Evolutionary conservation across 129 eudicot genomes (phyloP).

Genomic region (Centrapalus pauciflorus): DNA sequence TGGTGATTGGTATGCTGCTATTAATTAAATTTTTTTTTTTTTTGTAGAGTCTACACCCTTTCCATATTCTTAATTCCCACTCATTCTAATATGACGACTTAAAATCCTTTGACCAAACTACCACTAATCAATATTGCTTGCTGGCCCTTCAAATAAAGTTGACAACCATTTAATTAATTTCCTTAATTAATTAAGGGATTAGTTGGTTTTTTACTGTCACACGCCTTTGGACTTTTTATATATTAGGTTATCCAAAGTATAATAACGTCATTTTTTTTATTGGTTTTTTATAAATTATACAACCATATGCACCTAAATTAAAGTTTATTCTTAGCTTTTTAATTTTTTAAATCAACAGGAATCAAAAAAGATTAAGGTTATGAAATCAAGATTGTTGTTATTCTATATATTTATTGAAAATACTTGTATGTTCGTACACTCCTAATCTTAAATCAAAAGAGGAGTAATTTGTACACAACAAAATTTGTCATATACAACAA

Average conservation of each 20-base stretch:
- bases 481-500: too few relatives aligned
- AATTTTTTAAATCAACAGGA: slow-evolving; percentile 2
- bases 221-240: slow-evolving; percentile 22
- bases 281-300: not conserved
- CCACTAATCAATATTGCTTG: slow-evolving; percentile 4
- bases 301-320: slow-evolving; percentile 5
- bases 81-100: slow-evolving; percentile 32
- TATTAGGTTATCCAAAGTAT: slow-evolving; percentile 10
- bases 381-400: not conserved
- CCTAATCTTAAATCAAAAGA: too few relatives aligned
- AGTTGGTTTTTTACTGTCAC: slow-evolving; percentile 13
- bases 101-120: slow-evolving; percentile 18
- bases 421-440: too few relatives aligned
- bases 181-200: slow-evolving; percentile 1
- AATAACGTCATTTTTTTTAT: not conserved
- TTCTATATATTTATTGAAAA: not conserved
- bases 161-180: slow-evolving; percentile 7
- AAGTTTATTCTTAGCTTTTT: slow-evolving; percentile 11
- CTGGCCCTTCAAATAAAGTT: slow-evolving; percentile 15
- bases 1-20: too few relatives aligned
- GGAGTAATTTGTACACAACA: too few relatives aligned
- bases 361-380: not conserved
- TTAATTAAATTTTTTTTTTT: too few relatives aligned
- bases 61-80: not conserved
- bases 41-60: not conserved